Base-by-base conservation (phyloP, 129 eudicot genomes). In the Flaveria brownii region DNA sequence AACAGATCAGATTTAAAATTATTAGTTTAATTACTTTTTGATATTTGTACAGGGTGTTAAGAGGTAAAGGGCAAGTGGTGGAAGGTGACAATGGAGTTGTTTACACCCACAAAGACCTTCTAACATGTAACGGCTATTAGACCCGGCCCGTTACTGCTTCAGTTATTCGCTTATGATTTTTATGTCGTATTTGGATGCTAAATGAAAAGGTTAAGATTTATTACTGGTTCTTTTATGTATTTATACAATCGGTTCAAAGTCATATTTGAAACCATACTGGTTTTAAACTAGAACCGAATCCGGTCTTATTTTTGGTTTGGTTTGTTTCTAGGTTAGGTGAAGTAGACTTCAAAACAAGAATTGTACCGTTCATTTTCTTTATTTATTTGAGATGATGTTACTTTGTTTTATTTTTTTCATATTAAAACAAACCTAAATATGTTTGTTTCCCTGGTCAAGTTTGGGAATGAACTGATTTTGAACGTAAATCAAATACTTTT, bases 41-140 rank as follows among this genome's bases (percentile, higher is more conserved):
- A 63, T 41, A 20, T 70, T 23, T 20, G 72, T 82, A 75, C 66
- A 93, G 98, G 98, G 80, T 90, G 56, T 78, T 84, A 1, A 84
- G 88, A 85, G 98, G 97, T 17, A 81, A 74, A n/a, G 98, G 97
- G 59, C 96, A 93, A 74, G 87, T 90, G 57, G 98, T 93, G 60
- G 75, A 84, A 9, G 88, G 97, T 62, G 97, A 93, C 57, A 81
- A 87, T 51, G 97, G 91, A 18, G 88, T 93, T 12, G 78, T 49
- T 2, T 93, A 93, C 87, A 90, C 92, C 63, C 97, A 90, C 86
- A 87, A 83, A 79, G 82, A 88, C 70, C 88, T 93, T 25, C 60
- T 65, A 70, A 51, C 51, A 52, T 54, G 26, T 9, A 65, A 52
- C 70, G 70, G 70, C 16, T 41, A 33, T 12, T 68, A 80, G 83